Base-by-base conservation (phyloP, 176 grass and related monocot species). In the Elymus sibiricus region DNA sequence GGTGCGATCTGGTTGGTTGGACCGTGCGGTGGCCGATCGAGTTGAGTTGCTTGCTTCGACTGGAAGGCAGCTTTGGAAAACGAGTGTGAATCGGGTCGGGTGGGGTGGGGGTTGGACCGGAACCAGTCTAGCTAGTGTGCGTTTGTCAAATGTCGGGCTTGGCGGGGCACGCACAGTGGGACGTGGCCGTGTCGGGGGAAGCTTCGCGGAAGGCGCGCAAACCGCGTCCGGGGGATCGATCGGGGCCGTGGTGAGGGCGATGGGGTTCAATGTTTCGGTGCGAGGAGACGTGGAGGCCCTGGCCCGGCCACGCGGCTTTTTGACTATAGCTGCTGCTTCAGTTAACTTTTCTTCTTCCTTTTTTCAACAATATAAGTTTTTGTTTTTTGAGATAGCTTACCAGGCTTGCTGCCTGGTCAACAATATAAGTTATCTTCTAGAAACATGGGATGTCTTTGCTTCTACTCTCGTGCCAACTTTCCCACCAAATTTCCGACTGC, bases 191-290 rank as follows among this genome's bases (percentile, higher is more conserved):
- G 66, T 11, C 44, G 1, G 56, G 17, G 28, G 72, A 88, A 83
- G 63, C 78, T 90, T 90, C 88, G 29, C 1, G 10, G 88, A 86
- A 86, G 70, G 16, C 19, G 71, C 15, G 26, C 38, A 70, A 83
- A 79, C 74, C 80, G 80, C 86, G 80, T 87, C 26, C 13, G 42
- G 35, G 35, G 4, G 66, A 70, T 17, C 22, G 17, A 11, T 37
- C 32, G 9, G 17, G 19, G 19, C 35, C 13, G 43, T 31, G 29
- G 3, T 43, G 84, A 51, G 37, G 37, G 27, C 28, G 15, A 51
- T 24, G 16, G 42, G 42, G 17, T 28, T 44, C 40, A 47, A 27
- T 44, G 42, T 44, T 27, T 11, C 32, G 11, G 11, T 27, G 17
- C 40, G 26, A 21, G 17, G 5, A 11, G 78, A 82, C 73, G 86